phyloP scores from a whole-genome alignment of 805 yeast species.

The Pichia heedii region DNA sequence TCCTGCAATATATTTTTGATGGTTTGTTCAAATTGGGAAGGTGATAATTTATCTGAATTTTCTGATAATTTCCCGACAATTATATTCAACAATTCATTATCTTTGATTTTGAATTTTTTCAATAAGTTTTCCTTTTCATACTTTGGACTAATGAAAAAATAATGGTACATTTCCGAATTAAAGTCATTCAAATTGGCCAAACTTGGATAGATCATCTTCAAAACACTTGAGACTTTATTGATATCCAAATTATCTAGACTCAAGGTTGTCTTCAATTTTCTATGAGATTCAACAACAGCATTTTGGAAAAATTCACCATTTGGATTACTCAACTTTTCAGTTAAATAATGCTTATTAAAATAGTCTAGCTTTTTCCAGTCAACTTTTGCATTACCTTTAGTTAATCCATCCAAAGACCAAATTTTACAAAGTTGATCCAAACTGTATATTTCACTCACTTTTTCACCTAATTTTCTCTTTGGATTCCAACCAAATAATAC shows the following conservation, averaged over 20 bases:
- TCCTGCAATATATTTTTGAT: slow-evolving; percentile 2
- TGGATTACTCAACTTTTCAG: slow-evolving; percentile 28
- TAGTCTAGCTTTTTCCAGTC: slow-evolving; percentile 64
- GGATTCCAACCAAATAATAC: slow-evolving; percentile 97
- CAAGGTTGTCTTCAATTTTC: background rate
- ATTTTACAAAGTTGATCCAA: slow-evolving; percentile 41
- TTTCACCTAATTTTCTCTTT: slow-evolving; percentile 41
- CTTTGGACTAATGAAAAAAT: slow-evolving; percentile 35
- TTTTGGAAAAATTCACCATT: slow-evolving; percentile 29
- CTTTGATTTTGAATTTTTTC: slow-evolving; percentile 14
- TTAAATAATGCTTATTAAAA: slow-evolving; percentile 68
- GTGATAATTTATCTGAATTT: slow-evolving; percentile 7
- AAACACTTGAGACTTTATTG: slow-evolving; percentile 31
- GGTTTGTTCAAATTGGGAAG: slow-evolving; percentile 8
- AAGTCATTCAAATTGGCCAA: slow-evolving; percentile 50
- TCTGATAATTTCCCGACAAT: slow-evolving; percentile 8
- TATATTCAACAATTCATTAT: background rate
- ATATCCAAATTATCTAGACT: slow-evolving; percentile 12
- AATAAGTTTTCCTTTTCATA: slow-evolving; percentile 18
- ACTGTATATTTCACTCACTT: slow-evolving; percentile 42
- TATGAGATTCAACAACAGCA: slow-evolving; percentile 26
- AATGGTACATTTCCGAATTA: slow-evolving; percentile 32
- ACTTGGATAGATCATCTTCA: slow-evolving; percentile 39
- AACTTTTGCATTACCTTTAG: slow-evolving; percentile 92
- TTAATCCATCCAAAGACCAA: slow-evolving; percentile 65